Percentiles rank a stretch among this genome's conserved stretches.
These are phyloP conservation scores for Megacollybia platyphylla DNA, from an alignment of 1,284 basidiomycete genomes.

Conservation along the genomic window DNA sequence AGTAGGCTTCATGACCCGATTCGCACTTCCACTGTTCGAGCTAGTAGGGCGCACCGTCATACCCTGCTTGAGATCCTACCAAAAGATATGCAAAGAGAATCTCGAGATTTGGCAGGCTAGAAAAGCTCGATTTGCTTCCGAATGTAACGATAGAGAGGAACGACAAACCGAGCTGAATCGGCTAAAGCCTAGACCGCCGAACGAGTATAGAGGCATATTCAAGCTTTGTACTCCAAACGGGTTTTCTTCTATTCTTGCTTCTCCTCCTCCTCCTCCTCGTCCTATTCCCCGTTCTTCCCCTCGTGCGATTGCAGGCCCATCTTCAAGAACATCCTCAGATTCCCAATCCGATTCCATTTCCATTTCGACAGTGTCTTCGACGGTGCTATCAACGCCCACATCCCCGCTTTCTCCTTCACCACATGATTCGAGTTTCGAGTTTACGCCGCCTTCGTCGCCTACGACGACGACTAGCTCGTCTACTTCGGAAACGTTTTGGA, in stretches of 20 bases:
- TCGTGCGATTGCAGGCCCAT: not conserved
- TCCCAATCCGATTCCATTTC: not conserved
- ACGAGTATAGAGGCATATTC: not conserved
- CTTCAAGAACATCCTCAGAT: not conserved
- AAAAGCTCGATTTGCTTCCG: not conserved
- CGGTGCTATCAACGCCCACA: no score
- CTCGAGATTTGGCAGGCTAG: not conserved
- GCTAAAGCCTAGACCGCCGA: not conserved
- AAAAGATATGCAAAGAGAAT: not conserved
- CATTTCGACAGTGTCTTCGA: not conserved
- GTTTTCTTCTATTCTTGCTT: not conserved
- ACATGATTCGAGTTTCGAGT: not conserved
- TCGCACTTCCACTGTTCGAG: conserved; percentile 74
- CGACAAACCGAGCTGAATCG: not conserved
- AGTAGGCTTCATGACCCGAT: conserved; percentile 80
- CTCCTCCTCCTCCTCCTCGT: not conserved
- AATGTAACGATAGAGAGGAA: not conserved
- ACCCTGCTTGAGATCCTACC: not conserved
- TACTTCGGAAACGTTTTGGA: not conserved
- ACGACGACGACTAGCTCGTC: not conserved
- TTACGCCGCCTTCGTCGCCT: not conserved
- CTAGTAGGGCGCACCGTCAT: conserved; percentile 52
- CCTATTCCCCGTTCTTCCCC: not conserved
- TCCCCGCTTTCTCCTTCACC: not conserved
- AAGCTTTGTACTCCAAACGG: not conserved